A percentile compares a stretch with the other conserved stretches of the same genome.
These are phyloP conservation scores for Cichorium intybus DNA, from an alignment of 140 eudicot genomes.

Conservation along the genomic window DNA sequence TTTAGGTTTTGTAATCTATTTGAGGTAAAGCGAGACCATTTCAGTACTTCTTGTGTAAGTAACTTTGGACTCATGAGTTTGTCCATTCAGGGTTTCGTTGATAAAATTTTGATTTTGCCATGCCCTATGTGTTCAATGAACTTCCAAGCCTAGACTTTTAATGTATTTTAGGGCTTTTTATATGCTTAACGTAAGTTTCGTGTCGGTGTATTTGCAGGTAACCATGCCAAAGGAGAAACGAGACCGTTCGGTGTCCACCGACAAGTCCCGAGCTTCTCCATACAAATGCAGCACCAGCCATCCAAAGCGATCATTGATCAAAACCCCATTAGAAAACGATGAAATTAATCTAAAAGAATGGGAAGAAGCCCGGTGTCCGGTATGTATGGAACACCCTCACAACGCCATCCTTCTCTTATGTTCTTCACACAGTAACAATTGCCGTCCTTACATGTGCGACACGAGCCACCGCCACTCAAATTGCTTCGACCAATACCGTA, in stretches of 20 bases:
- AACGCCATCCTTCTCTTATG: constrained; percentile 73
- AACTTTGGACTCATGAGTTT: neutral
- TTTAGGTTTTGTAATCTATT: constrained; percentile 12
- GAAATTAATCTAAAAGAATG: constrained; percentile 50
- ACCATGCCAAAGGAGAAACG: constrained; percentile 81
- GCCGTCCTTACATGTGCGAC: constrained; percentile 91
- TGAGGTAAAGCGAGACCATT: neutral
- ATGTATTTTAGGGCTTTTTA: constrained; percentile 12
- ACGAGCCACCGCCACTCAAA: constrained; percentile 93
- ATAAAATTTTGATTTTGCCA: neutral
- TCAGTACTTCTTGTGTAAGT: neutral
- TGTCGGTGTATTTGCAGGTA: constrained; percentile 2
- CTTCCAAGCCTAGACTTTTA: too few species aligned
- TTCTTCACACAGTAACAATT: constrained; percentile 67
- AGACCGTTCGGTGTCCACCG: constrained; percentile 50
- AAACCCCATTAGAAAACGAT: constrained; percentile 29
- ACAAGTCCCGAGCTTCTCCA: constrained; percentile 56
- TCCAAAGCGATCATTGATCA: constrained; percentile 18
- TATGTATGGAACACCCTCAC: constrained; percentile 92
- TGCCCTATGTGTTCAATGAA: neutral
- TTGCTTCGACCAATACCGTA: constrained; percentile 73
- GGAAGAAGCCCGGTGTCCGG: constrained; percentile 85
- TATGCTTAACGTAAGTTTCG: neutral
- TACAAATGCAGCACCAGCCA: constrained; percentile 45
- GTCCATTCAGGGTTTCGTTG: constrained; percentile 4